Evolutionary conservation across 2,329 filamentous ascomycete genomes (phyloP).

Genomic region (Fusarium sp.): DNA sequence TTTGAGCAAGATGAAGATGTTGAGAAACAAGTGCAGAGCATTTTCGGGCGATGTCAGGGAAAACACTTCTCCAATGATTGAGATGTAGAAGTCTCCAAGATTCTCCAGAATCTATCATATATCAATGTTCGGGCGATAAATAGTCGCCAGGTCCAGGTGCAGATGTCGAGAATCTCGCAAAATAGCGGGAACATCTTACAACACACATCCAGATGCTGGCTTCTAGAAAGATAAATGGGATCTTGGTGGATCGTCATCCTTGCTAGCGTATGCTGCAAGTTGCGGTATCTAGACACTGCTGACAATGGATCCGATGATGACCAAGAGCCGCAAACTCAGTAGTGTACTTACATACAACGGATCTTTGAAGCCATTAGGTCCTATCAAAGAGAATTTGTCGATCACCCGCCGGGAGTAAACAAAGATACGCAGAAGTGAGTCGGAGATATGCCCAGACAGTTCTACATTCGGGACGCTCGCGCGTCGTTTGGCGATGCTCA

Average conservation of each 20-base stretch:
- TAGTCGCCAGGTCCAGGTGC: neutral
- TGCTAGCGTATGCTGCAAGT: slow-evolving; percentile 38
- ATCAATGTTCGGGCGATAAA: slow-evolving; percentile 1
- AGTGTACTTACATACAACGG: neutral
- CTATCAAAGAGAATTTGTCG: neutral
- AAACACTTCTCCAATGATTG: too few species aligned
- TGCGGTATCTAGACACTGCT: neutral
- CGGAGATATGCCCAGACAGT: slow-evolving; percentile 37
- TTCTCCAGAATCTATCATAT: neutral
- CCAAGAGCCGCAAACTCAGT: slow-evolving; percentile 24
- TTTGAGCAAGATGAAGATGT: too few species aligned
- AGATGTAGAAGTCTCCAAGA: slow-evolving; percentile 4
- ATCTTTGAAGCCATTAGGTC: neutral
- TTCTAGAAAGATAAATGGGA: slow-evolving; percentile 34
- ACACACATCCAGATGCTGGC: neutral
- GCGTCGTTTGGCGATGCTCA: slow-evolving; percentile 44
- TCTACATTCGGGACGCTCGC: slow-evolving; percentile 46
- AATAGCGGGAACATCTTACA: slow-evolving; percentile 9
- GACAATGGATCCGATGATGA: slow-evolving; percentile 23
- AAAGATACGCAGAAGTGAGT: neutral
- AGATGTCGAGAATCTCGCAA: slow-evolving; percentile 13
- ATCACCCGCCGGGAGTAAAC: too few species aligned
- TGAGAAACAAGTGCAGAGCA: neutral
- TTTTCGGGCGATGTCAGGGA: neutral
- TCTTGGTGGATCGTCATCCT: slow-evolving; percentile 34